Evolutionary conservation across 768 basidiomycete genomes (phyloP), one percentile per base, ranked within the genome.

Genomic region (Tephrocybe sp.): DNA sequence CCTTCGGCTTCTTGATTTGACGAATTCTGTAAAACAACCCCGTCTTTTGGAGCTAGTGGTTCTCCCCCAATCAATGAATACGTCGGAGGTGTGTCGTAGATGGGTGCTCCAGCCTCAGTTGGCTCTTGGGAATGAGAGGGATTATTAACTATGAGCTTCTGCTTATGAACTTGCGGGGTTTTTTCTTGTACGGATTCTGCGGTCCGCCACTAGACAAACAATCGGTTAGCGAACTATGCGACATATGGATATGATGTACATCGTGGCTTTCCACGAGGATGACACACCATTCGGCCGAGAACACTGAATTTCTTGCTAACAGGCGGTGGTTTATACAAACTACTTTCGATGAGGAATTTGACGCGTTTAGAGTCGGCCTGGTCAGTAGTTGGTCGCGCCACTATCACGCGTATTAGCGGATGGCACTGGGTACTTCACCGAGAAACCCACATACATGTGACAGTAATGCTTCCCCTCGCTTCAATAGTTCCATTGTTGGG

Each of bases 341-440:
- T 43, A 27, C 37, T 53, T 46, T 53, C 37, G 2, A 53, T 13
- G 4, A 48, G 37, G 30, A 53, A 49, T 9, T 23, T 45, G 31
- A 39, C 22, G 16, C 42, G 25, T 15, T 21, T 30, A 12, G 31
- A 40, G 7, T 19, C 38, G 11, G 44, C 6, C 11, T 34, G 31
- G 16, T 45, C 31, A 5, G 21, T 4, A 5, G 27, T 8, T 7
- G 44, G 18, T 3, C 15, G 16, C 21, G 22, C 21, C 8, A 38
- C 37, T 38, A 38, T 9, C 10, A 19, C 3, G n/a, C n/a, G 4
- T 38, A 9, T n/a, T 38, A 34, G 33, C 22, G 4, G 3, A 36
- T 34, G 18, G 31, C n/a, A n/a, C n/a, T 24, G 5, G 19, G 18
- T n/a, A 27, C 47, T 12, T n/a, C n/a, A n/a, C n/a, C n/a, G n/a